Evolutionary conservation across 805 yeast genomes (phyloP).

Genomic region (Candida broadrunensis): DNA sequence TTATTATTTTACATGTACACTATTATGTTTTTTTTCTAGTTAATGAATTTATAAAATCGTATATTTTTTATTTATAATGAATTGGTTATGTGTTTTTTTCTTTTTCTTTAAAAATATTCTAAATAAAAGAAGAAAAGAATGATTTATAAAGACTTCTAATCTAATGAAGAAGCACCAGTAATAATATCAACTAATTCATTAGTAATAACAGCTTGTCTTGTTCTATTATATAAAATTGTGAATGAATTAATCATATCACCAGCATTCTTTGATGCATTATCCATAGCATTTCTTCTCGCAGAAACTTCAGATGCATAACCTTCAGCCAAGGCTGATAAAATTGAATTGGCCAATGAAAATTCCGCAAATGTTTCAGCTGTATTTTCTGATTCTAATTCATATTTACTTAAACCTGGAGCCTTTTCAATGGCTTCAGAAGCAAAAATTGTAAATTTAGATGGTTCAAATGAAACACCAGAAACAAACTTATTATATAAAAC

Average conservation of each 20-base stretch:
- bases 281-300: conserved; percentile 99
- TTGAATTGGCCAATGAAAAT: conserved; percentile 85
- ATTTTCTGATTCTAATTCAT: conserved; percentile 67
- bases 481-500: conserved; percentile 85
- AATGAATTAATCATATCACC: conserved; percentile 97
- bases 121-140: too few species aligned
- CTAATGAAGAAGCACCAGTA: conserved; percentile 99
- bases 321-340: conserved; percentile 90
- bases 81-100: too few species aligned
- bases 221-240: conserved; percentile 98
- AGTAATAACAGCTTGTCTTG: conserved; percentile 98
- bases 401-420: conserved; percentile 82
- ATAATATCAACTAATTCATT: conserved; percentile 99
- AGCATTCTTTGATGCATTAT: conserved; percentile 98
- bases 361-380: conserved; percentile 75
- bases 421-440: conserved; percentile 69
- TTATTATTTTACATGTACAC: not conserved
- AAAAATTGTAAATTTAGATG: conserved; percentile 64
- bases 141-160: too few species aligned
- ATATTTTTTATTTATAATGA: too few species aligned
- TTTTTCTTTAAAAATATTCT: too few species aligned
- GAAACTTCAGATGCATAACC: conserved; percentile 98
- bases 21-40: too few species aligned
- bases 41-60: too few species aligned
- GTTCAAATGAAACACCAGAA: conserved; percentile 88